Conservation (phyloP, 805 yeast genomes). For the Saccharomyces jurei region DNA sequence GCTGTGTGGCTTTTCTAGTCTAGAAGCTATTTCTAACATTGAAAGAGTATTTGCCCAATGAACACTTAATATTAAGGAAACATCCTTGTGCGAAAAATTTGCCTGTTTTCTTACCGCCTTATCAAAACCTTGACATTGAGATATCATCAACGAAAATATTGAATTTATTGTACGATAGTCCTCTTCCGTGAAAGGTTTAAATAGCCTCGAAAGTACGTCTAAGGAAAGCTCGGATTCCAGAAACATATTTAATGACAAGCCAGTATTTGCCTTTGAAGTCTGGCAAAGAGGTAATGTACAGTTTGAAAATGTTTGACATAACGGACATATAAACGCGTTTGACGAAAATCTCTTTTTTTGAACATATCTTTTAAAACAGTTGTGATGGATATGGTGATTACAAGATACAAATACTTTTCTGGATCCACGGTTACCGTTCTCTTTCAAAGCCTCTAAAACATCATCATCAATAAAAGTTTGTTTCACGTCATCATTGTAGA, state of each 20-base stretch:
- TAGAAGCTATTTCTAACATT: slow-evolving; percentile 50
- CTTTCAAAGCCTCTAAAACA: slow-evolving; percentile 12
- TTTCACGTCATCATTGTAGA: slow-evolving; percentile 20
- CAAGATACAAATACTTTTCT: slow-evolving; percentile 59
- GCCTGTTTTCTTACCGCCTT: slow-evolving; percentile 9
- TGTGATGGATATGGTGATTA: slow-evolving; percentile 87
- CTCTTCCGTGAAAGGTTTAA: slow-evolving; percentile 11
- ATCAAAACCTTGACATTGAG: slow-evolving; percentile 20
- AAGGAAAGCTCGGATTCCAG: slow-evolving; percentile 6
- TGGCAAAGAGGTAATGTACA: slow-evolving; percentile 25
- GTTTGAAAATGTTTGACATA: slow-evolving; percentile 67
- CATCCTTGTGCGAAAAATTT: slow-evolving; percentile 13
- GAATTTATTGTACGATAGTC: slow-evolving; percentile 12
- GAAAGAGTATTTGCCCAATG: slow-evolving; percentile 35
- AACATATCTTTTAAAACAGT: slow-evolving; percentile 64
- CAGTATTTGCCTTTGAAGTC: slow-evolving; percentile 8
- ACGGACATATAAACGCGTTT: slow-evolving; percentile 80
- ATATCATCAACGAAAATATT: slow-evolving; percentile 12
- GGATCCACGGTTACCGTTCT: slow-evolving; percentile 10
- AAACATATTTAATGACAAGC: slow-evolving; percentile 4
- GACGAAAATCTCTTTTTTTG: slow-evolving; percentile 50
- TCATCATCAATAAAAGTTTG: slow-evolving; percentile 16
- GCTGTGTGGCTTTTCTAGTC: slow-evolving; percentile 37
- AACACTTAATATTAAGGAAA: slow-evolving; percentile 13
- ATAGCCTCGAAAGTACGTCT: slow-evolving; percentile 5